Conservation (phyloP, 129 eudicot genomes). For the Rutidosis leptorrhynchoides region DNA sequence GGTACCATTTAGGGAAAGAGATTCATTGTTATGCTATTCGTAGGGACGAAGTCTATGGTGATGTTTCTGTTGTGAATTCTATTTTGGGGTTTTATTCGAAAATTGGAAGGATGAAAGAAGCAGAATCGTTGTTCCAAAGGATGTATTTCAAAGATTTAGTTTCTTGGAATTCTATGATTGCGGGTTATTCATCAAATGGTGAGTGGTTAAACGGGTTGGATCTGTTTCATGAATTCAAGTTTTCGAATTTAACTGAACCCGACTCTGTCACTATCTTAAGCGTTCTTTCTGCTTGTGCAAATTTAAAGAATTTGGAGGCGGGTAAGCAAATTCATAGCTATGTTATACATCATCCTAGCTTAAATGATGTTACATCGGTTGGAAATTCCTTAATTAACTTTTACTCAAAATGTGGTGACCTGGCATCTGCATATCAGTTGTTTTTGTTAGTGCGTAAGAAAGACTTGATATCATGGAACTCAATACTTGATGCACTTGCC, state of each 20-base stretch:
- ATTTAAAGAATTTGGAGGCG: slow-evolving; percentile 36
- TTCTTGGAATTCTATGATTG: slow-evolving; percentile 80
- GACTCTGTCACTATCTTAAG: slow-evolving; percentile 64
- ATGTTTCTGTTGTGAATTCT: slow-evolving; percentile 60
- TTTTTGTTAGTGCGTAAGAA: slow-evolving; percentile 42
- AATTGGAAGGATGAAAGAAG: slow-evolving; percentile 41
- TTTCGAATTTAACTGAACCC: slow-evolving; percentile 30
- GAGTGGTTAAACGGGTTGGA: slow-evolving; percentile 57
- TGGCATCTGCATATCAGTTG: slow-evolving; percentile 41
- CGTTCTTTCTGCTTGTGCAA: slow-evolving; percentile 63
- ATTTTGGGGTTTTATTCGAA: slow-evolving; percentile 68
- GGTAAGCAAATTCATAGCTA: slow-evolving; percentile 84
- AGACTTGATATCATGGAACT: slow-evolving; percentile 88
- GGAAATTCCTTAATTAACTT: slow-evolving; percentile 64
- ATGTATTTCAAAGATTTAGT: slow-evolving; percentile 66
- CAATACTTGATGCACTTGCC: slow-evolving; percentile 65
- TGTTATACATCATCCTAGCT: slow-evolving; percentile 38
- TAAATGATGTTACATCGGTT: slow-evolving; percentile 47
- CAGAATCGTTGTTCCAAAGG: slow-evolving; percentile 45
- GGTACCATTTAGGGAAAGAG: slow-evolving; percentile 47
- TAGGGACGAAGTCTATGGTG: slow-evolving; percentile 43
- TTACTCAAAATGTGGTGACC: slow-evolving; percentile 62
- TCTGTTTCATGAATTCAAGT: slow-evolving; percentile 41
- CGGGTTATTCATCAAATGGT: slow-evolving; percentile 62
- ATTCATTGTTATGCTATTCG: slow-evolving; percentile 57